Conservation (phyloP, 2,329 filamentous ascomycete species). For the Venturiaceae sp. region DNA sequence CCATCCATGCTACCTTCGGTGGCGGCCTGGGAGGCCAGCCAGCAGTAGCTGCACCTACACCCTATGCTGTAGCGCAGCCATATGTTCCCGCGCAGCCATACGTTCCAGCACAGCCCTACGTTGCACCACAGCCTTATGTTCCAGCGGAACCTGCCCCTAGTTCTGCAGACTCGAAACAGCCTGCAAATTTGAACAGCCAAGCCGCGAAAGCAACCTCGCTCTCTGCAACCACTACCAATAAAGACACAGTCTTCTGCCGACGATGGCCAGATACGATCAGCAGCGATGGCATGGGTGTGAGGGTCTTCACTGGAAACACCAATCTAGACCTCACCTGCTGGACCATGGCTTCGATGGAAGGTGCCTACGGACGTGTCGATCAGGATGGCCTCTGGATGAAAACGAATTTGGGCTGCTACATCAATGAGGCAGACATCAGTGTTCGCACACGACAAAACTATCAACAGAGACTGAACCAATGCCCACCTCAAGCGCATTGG, state of each 20-base stretch:
- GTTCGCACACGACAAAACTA: not conserved
- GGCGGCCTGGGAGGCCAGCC: no score
- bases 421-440: not conserved
- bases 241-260: not conserved
- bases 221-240: not conserved
- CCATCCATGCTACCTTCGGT: no score
- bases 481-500: not conserved
- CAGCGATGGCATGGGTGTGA: not conserved
- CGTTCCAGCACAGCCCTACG: no score
- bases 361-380: not conserved
- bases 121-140: no score
- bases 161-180: not conserved
- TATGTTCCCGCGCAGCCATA: no score
- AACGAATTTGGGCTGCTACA: not conserved
- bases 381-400: not conserved
- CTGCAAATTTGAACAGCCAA: not conserved
- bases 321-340: not conserved
- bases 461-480: not conserved
- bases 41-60: no score
- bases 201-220: not conserved
- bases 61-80: no score
- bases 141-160: no score
- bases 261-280: not conserved
- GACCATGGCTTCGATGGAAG: not conserved
- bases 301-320: not conserved